Conservation (phyloP, 352 stramenopile species). For the Sclerospora graminicola region DNA sequence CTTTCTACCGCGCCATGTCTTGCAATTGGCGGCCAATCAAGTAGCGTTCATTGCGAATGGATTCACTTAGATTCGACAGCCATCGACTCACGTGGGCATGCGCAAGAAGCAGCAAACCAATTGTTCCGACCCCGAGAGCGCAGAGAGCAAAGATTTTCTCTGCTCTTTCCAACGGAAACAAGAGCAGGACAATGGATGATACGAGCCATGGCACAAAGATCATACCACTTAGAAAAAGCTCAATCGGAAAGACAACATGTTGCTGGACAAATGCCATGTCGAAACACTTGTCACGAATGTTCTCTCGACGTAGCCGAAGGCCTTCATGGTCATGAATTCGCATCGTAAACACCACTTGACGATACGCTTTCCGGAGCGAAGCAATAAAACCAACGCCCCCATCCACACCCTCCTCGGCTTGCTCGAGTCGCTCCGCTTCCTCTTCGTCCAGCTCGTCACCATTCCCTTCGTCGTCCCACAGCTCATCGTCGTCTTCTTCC, state of each 20-base stretch:
- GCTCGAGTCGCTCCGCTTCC: slow-evolving; percentile 18
- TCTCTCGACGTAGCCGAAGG: slow-evolving; percentile 43
- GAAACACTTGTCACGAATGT: slow-evolving; percentile 59
- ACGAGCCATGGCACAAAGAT: slow-evolving; percentile 46
- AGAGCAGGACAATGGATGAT: slow-evolving; percentile 27
- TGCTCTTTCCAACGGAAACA: slow-evolving; percentile 46
- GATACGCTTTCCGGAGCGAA: slow-evolving; percentile 49
- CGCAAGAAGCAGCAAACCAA: slow-evolving; percentile 27
- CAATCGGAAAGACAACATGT: slow-evolving; percentile 50
- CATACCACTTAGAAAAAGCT: slow-evolving; percentile 34
- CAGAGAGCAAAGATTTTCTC: slow-evolving; percentile 54
- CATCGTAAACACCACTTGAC: slow-evolving; percentile 63
- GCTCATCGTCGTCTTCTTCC: slow-evolving; percentile 25
- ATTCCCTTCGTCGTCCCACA: slow-evolving; percentile 29
- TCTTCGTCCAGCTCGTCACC: slow-evolving; percentile 26
- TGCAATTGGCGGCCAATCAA: slow-evolving; percentile 78
- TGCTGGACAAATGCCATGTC: slow-evolving; percentile 54
- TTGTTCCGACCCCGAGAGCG: slow-evolving; percentile 28
- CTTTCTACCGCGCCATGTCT: slow-evolving; percentile 70
- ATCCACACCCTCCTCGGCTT: slow-evolving; percentile 4
- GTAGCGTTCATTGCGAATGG: slow-evolving; percentile 83
- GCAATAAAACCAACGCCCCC: slow-evolving; percentile 35
- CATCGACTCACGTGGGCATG: slow-evolving; percentile 44
- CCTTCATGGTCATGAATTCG: slow-evolving; percentile 60
- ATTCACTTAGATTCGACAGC: slow-evolving; percentile 64